These are phyloP conservation scores for Tolypocladium endophyticum DNA, from an alignment of 2,329 filamentous ascomycete species.

Conservation along the genomic window DNA sequence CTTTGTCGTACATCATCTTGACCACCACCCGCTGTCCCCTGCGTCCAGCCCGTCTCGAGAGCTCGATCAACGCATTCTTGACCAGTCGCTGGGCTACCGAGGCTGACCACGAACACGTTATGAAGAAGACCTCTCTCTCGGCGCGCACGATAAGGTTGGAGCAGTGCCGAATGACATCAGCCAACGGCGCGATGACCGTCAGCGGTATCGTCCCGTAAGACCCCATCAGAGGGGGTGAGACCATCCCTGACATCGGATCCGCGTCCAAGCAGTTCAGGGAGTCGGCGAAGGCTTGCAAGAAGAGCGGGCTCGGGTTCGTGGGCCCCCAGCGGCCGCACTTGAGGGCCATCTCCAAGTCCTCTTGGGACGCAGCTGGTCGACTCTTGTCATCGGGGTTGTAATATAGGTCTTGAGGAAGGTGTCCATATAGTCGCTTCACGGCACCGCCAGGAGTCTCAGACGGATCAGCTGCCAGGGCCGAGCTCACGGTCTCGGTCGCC, in stretches of 20 bases:
- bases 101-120: slow-evolving; percentile 67
- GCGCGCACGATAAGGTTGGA: slow-evolving; percentile 66
- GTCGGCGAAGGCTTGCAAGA: slow-evolving; percentile 59
- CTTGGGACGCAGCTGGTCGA: slow-evolving; percentile 10
- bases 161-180: slow-evolving; percentile 64
- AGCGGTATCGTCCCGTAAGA: slow-evolving; percentile 53
- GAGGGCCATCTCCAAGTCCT: slow-evolving; percentile 40
- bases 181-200: slow-evolving; percentile 44
- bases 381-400: slow-evolving; percentile 3
- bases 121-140: slow-evolving; percentile 60
- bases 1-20: slow-evolving; percentile 68
- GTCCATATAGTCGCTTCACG: slow-evolving; percentile 43
- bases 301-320: slow-evolving; percentile 53
- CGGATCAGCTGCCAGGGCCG: slow-evolving; percentile 43
- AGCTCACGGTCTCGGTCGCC: slow-evolving; percentile 43
- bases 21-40: slow-evolving; percentile 49
- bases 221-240: slow-evolving; percentile 41
- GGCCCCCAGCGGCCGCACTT: slow-evolving; percentile 59
- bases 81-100: slow-evolving; percentile 58
- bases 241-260: slow-evolving; percentile 38
- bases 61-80: slow-evolving; percentile 56
- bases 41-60: slow-evolving; percentile 53
- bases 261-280: slow-evolving; percentile 44
- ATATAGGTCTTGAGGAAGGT: slow-evolving; percentile 10
- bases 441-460: slow-evolving; percentile 39